phyloP scores from a whole-genome alignment of 331 rosid genomes.

The Arachis monticola region DNA sequence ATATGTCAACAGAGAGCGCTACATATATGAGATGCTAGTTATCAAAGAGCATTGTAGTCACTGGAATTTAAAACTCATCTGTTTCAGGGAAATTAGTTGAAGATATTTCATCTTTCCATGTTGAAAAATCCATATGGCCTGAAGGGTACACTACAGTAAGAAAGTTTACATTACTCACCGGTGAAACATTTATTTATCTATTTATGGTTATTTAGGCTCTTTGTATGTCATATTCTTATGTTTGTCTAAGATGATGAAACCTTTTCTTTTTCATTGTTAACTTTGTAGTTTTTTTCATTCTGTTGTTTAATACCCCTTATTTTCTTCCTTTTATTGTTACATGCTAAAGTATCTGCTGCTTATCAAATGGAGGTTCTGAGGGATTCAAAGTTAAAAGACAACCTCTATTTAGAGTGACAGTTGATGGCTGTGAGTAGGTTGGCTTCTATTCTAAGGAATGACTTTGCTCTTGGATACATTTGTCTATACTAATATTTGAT shows the following conservation, averaged over 20 bases:
- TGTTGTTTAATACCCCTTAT: neutral
- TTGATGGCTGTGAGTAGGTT: constrained; percentile 90
- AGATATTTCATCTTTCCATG: constrained; percentile 66
- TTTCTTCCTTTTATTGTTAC: constrained; percentile 51
- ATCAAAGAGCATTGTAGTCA: constrained; percentile 29
- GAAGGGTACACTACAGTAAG: constrained; percentile 91
- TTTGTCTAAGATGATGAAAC: constrained; percentile 11
- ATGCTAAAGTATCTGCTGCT: constrained; percentile 52
- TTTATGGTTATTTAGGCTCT: constrained; percentile 9
- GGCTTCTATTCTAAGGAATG: constrained; percentile 39
- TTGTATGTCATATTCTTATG: constrained; percentile 24
- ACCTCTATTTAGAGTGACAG: constrained; percentile 87
- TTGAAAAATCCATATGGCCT: constrained; percentile 76
- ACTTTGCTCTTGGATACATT: neutral
- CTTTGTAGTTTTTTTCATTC: constrained; percentile 22
- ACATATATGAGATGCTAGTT: constrained; percentile 21
- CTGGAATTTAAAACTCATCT: constrained; percentile 1
- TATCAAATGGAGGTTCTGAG: constrained; percentile 96
- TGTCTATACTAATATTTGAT: constrained; percentile 17
- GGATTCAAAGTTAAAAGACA: constrained; percentile 74
- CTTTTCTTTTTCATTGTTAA: constrained; percentile 28
- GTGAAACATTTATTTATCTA: constrained; percentile 45
- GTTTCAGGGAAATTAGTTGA: constrained; percentile 79
- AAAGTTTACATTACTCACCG: constrained; percentile 79
- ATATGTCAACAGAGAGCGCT: constrained; percentile 2